Conservation (phyloP, 306 rosid genomes). For the Geum urbanum region DNA sequence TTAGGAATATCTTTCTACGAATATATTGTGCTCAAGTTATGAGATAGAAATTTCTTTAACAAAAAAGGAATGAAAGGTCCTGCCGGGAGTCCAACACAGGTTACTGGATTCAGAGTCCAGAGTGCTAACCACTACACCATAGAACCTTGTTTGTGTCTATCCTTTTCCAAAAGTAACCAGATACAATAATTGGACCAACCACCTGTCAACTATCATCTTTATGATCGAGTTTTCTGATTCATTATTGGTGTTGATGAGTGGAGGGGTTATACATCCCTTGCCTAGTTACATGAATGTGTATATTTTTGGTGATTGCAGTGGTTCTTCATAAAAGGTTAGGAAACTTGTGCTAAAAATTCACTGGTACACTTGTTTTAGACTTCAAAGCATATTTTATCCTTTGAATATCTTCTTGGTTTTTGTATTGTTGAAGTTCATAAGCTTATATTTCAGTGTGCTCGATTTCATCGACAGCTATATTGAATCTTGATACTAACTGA, state of each 20-base stretch:
- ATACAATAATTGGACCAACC: neutral
- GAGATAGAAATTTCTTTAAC: too few relatives aligned
- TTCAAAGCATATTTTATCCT: neutral
- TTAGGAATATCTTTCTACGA: conserved; percentile 31
- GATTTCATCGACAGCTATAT: neutral
- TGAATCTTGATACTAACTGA: neutral
- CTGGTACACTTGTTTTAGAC: neutral
- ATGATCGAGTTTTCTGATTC: too few relatives aligned
- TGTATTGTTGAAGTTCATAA: neutral
- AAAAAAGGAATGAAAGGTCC: neutral
- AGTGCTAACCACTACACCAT: conserved; percentile 1
- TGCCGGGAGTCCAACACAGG: neutral
- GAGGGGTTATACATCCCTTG: too few relatives aligned
- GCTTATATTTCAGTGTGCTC: neutral
- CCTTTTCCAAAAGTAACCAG: neutral
- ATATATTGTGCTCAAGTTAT: too few relatives aligned
- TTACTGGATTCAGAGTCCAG: conserved; percentile 6
- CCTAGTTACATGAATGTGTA: too few relatives aligned
- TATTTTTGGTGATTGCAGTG: too few relatives aligned
- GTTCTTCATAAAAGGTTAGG: too few relatives aligned
- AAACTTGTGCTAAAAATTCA: too few relatives aligned
- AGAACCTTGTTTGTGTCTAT: neutral
- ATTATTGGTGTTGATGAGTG: too few relatives aligned
- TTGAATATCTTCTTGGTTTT: neutral
- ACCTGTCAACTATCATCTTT: too few relatives aligned